Evolutionary conservation across 2,329 filamentous ascomycete genomes (phyloP), one percentile per base, ranked within the genome.

Genomic region (Botrytis pseudocinerea): DNA sequence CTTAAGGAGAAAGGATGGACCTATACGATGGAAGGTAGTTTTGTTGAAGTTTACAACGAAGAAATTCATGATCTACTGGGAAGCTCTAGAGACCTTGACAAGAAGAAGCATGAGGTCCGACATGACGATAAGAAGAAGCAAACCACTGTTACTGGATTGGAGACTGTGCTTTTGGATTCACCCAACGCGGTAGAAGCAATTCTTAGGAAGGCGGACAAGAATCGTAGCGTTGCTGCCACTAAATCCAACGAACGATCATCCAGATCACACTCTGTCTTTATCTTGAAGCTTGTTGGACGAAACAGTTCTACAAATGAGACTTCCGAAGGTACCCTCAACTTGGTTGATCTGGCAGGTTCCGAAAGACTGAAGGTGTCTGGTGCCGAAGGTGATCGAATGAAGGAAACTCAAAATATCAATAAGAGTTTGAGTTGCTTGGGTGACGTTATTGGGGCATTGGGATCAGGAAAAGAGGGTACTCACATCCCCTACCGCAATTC

Each of bases 11-110:
- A 98, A 81, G 96, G 95, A 38, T 99, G 96, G 96, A 88, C 87
- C 59, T 99, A 99, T 83, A 92, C 88, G 0, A 97, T 99, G 90
- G 93, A 97, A 80, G 96, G 96, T 10, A 95, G 91, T 72, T 99
- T 99, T 80, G 90, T 98, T 22, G 96, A 99, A 81, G 96, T 99
- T 9, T 99, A 99, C 88, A 98, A 99, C 76, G 96, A 99, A 81
- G 96, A 97, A 75, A 87, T 99, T 76, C 94, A 98, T 80, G 96
- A 99, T 81, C 84, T 99, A 22, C 88, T 99, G 5, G 91, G 91
- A 20, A 88, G 87, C 71, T 89, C 91, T 0, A 90, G 92, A 71
- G 87, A 91, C 32, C 87, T 94, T 69, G 89, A 91, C 75, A 93
- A 92, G 83, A 93, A 92, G 83, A 97, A 93, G 83, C 91, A 95